Evolutionary conservation across 1,284 basidiomycete genomes (phyloP), one percentile per base, ranked within the genome.

Genomic region (Ganoderma meredithae): DNA sequence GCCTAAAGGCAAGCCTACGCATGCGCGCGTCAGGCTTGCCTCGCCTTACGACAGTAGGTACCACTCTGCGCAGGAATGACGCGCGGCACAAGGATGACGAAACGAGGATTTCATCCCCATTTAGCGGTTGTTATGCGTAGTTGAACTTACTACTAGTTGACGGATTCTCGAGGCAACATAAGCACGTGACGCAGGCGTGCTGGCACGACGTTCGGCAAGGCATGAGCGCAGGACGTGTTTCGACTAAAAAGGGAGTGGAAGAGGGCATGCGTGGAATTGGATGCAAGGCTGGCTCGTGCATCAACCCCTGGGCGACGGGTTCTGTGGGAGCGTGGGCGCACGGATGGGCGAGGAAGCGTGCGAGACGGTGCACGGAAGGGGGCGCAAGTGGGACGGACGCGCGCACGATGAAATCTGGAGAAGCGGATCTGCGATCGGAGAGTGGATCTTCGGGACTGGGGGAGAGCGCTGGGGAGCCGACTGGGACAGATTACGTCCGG

Each of bases 341-440:
- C 3, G 13, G 47, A 4, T 10, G 47, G 47, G 22, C 1, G n/a
- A 47, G 44, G 44, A 22, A 22, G 44, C 44, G 44, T 47, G 47
- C n/a, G 47, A 49, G 47, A 25, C 47, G n/a, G n/a, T 49, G 47
- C 22, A 12, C 47, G 12, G 22, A 25, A 4, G 47, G 13, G 15
- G 44, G 49, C 25, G n/a, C 31, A 31, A 62, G 44, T 52, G 13
- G 33, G n/a, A 58, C 67, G 52, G 64, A 60, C 55, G 58, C 47
- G 58, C 62, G 63, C 52, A 63, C 70, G 69, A 72, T 69, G 67
- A 61, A 68, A 75, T 75, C 74, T 74, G 47, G 3, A 66, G 72
- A 71, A 70, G 62, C 66, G 71, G 73, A 74, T 74, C 73, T 75
- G 67, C 65, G 71, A 72, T 72, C 71, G 67, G 71, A 70, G 67